phyloP scores from a whole-genome alignment of 371 early-diverging fungal species.

The Entomophthora muscae region DNA sequence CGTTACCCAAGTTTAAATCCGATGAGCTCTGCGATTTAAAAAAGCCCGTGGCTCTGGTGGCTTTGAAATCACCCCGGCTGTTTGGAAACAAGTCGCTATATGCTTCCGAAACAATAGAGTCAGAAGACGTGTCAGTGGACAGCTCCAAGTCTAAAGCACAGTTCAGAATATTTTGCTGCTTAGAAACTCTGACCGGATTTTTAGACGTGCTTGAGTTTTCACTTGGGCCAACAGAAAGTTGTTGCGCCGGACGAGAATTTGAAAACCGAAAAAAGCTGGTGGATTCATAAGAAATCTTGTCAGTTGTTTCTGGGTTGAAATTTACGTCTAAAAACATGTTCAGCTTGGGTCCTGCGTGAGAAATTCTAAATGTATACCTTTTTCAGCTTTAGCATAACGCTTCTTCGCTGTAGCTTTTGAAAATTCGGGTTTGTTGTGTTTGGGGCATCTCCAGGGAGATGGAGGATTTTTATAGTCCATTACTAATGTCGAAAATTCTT shows the following conservation, averaged over 20 bases:
- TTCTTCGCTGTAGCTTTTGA: background rate
- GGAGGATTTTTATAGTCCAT: background rate
- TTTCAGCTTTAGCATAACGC: background rate
- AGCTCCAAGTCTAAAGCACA: background rate
- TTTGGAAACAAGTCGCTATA: no score
- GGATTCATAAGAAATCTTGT: background rate
- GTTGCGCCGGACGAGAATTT: background rate
- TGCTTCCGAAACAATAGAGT: background rate
- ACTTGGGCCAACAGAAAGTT: background rate
- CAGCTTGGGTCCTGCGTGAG: background rate
- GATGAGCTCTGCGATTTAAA: no score
- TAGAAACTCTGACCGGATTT: background rate
- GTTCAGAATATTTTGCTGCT: background rate
- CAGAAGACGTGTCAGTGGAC: no score
- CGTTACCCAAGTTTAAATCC: no score
- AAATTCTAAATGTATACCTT: background rate
- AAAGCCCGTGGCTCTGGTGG: no score
- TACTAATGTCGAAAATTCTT: background rate
- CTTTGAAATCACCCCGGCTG: no score
- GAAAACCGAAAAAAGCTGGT: background rate
- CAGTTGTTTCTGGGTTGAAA: background rate
- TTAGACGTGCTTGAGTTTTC: background rate
- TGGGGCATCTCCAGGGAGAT: background rate
- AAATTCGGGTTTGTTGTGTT: background rate
- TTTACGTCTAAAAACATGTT: background rate